phyloP scores from a whole-genome alignment of 768 basidiomycete species.

The Pleurotus ostreatus region DNA sequence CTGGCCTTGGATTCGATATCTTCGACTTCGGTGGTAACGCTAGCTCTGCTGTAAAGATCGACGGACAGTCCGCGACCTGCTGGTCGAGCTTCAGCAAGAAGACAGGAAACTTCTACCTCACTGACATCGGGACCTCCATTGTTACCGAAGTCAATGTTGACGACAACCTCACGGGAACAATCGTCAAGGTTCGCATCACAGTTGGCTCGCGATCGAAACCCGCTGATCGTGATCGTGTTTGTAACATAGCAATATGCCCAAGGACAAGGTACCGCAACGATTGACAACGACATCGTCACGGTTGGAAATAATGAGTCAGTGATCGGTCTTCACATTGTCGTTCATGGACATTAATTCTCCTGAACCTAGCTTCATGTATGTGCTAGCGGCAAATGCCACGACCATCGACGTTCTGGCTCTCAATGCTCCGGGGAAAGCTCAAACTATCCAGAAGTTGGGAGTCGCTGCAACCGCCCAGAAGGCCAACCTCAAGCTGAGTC shows the following conservation, averaged over 20 bases:
- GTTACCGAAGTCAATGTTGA: constrained; percentile 46
- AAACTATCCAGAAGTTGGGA: constrained; percentile 26
- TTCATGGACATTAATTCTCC: background rate
- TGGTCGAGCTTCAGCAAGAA: constrained; percentile 38
- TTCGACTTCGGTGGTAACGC: constrained; percentile 28
- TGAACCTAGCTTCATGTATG: constrained; percentile 33
- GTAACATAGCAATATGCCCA: constrained; percentile 33
- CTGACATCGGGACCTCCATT: constrained; percentile 34
- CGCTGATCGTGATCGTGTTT: too few relatives aligned
- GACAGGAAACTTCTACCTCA: constrained; percentile 43
- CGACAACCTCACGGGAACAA: constrained; percentile 37
- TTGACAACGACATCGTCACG: constrained; percentile 37
- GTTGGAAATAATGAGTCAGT: constrained; percentile 30
- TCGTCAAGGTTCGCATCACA: constrained; percentile 32
- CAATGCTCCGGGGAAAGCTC: constrained; percentile 30
- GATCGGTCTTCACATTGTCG: background rate
- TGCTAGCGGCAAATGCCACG: constrained; percentile 33
- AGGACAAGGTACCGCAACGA: constrained; percentile 27
- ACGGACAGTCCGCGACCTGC: constrained; percentile 37
- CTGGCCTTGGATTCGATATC: constrained; percentile 36
- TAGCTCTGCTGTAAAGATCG: constrained; percentile 25
- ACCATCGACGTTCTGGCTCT: constrained; percentile 37
- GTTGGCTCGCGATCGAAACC: too few relatives aligned
- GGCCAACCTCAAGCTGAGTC: constrained; percentile 29
- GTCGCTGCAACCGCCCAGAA: constrained; percentile 26